Percentiles rank a stretch among this genome's conserved stretches.
Conservation (phyloP, 2,329 filamentous ascomycete species). For the Trichoderma koningiopsis region DNA sequence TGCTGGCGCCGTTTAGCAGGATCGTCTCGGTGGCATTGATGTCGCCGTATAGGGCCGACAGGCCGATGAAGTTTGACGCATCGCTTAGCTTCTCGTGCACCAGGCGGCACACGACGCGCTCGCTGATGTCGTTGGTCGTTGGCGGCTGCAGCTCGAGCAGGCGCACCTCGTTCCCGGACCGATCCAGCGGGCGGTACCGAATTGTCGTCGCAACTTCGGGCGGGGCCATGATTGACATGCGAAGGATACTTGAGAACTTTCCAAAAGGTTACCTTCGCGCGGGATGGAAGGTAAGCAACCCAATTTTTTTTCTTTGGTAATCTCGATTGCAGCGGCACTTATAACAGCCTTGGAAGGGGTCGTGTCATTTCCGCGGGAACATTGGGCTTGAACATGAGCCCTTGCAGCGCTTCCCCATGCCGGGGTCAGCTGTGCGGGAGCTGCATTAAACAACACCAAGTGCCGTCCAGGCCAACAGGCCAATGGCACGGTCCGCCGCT, state of each 20-base stretch:
- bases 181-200: constrained; percentile 30
- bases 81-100: constrained; percentile 36
- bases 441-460: background rate
- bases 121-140: constrained; percentile 32
- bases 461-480: constrained; percentile 1
- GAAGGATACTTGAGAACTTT: constrained; percentile 8
- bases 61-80: constrained; percentile 35
- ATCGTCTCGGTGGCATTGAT: constrained; percentile 36
- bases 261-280: constrained; percentile 11
- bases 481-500: constrained; percentile 7
- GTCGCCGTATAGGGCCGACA: constrained; percentile 38
- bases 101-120: constrained; percentile 39
- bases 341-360: constrained; percentile 17
- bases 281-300: constrained; percentile 20
- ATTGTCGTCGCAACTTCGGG: constrained; percentile 22
- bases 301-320: constrained; percentile 20
- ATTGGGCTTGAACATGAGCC: constrained; percentile 18
- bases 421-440: constrained; percentile 4
- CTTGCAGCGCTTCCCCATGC: constrained; percentile 13
- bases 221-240: constrained; percentile 26
- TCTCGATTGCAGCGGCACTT: constrained; percentile 25
- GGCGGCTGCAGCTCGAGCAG: constrained; percentile 39
- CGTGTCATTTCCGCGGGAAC: constrained; percentile 22
- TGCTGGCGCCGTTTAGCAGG: constrained; percentile 33
- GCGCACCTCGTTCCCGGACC: constrained; percentile 36